Conservation (phyloP, 805 yeast species). For the Candida insectalens region DNA sequence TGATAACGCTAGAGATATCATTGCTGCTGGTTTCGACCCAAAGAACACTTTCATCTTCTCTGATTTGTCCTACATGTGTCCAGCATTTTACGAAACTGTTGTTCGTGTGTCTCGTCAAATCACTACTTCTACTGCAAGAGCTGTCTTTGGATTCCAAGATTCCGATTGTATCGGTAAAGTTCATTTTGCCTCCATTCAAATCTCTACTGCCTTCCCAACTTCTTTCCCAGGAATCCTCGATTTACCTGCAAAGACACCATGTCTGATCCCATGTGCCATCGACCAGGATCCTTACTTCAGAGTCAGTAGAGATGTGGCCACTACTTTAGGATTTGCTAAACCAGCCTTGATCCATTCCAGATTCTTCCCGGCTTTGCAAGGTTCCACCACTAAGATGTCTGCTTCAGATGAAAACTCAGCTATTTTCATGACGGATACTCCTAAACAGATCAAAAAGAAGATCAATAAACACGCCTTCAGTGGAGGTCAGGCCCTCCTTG, state of each 20-base stretch:
- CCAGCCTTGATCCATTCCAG: slow-evolving; percentile 90
- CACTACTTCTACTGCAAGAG: slow-evolving; percentile 93
- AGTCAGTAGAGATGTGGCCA: slow-evolving; percentile 96
- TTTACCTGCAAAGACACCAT: slow-evolving; percentile 81
- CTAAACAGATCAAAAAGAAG: slow-evolving; percentile 86
- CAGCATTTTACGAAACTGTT: slow-evolving; percentile 88
- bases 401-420: slow-evolving; percentile 89
- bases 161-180: slow-evolving; percentile 89
- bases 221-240: slow-evolving; percentile 93
- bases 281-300: slow-evolving; percentile 99
- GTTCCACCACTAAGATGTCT: slow-evolving; percentile 93
- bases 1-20: slow-evolving; percentile 86
- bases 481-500: slow-evolving; percentile 82
- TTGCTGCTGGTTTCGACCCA: slow-evolving; percentile 90
- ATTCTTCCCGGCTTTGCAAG: slow-evolving; percentile 97
- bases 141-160: slow-evolving; percentile 94
- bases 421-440: slow-evolving; percentile 90
- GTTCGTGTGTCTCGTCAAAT: slow-evolving; percentile 89
- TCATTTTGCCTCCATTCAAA: slow-evolving; percentile 94
- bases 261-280: slow-evolving; percentile 97
- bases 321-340: slow-evolving; percentile 79
- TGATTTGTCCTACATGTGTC: slow-evolving; percentile 87
- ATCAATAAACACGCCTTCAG: slow-evolving; percentile 94
- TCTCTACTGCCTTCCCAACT: slow-evolving; percentile 91
- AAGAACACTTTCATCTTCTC: slow-evolving; percentile 93